Conservation (phyloP, 495 filamentous ascomycete species). For the Aspergillus avenaceus region DNA sequence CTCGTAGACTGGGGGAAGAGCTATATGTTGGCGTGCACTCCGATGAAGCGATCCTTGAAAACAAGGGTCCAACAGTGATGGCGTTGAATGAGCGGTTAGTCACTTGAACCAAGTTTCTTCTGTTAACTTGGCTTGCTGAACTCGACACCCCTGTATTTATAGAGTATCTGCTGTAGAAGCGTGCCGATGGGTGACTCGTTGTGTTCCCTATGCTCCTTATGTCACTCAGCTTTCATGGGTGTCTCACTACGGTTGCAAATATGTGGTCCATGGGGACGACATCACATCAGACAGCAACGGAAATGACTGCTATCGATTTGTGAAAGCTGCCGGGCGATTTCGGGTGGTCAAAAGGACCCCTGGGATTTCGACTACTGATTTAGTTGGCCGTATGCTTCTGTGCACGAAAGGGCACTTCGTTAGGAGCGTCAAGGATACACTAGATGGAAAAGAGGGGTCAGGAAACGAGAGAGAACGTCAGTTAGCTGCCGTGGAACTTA, state of each 20-base stretch:
- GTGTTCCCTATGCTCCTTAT: constrained; percentile 85
- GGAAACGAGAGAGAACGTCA: constrained; percentile 63
- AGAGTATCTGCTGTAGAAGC: constrained; percentile 82
- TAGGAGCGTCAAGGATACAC: constrained; percentile 59
- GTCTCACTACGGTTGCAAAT: constrained; percentile 85
- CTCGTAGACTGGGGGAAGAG: constrained; percentile 78
- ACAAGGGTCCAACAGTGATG: constrained; percentile 99
- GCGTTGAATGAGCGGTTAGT: constrained; percentile 76
- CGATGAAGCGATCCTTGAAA: constrained; percentile 88
- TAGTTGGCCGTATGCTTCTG: constrained; percentile 94
- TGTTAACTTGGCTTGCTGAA: constrained; percentile 18
- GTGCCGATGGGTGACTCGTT: constrained; percentile 86
- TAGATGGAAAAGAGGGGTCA: constrained; percentile 68
- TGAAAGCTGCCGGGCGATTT: constrained; percentile 88
- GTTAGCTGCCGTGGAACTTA: constrained; percentile 56
- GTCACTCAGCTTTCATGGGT: constrained; percentile 94
- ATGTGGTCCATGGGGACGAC: constrained; percentile 89
- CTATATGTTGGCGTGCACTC: constrained; percentile 90
- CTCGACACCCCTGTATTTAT: constrained; percentile 2
- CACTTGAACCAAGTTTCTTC: background rate
- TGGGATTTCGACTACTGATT: constrained; percentile 92
- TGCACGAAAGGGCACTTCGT: constrained; percentile 90
- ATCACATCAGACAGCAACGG: constrained; percentile 81
- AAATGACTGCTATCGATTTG: constrained; percentile 94
- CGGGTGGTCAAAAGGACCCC: constrained; percentile 94